Percentiles rank a stretch among this genome's conserved stretches.
Evolutionary conservation across 805 yeast genomes (phyloP).

Genomic region (baker's yeast (Saccharomyces cerevisiae)): DNA sequence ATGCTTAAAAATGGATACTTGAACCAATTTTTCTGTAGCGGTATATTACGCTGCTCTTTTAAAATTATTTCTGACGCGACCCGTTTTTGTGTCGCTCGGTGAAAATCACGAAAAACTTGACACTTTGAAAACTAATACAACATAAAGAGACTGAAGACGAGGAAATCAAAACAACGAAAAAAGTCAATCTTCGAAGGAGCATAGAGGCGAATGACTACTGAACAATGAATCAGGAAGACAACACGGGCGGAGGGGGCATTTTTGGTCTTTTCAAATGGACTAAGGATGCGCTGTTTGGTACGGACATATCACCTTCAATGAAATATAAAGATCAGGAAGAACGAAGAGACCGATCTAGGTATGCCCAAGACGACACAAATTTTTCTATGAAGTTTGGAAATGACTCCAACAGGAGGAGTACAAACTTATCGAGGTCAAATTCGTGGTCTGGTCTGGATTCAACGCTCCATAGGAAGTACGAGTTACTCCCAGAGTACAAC

Average conservation of each 20-base stretch:
- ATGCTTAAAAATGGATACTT: background rate
- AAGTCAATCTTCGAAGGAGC: background rate
- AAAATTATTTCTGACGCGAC: background rate
- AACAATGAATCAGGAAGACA: background rate
- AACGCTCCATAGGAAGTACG: constrained; percentile 20
- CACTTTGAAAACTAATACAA: background rate
- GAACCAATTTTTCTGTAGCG: background rate
- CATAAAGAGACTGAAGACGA: background rate
- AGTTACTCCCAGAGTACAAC: constrained; percentile 12
- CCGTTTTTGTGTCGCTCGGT: background rate
- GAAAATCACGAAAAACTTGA: background rate
- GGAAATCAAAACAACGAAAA: background rate
- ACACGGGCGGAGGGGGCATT: constrained; percentile 2
- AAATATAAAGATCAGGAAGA: constrained; percentile 15
- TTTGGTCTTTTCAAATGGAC: constrained; percentile 26
- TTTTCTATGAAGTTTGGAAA: constrained; percentile 2
- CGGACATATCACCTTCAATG: constrained; percentile 23
- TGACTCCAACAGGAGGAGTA: background rate
- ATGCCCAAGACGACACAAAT: constrained; percentile 24
- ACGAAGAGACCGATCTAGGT: background rate
- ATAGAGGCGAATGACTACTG: constrained; percentile 1
- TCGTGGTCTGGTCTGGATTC: constrained; percentile 21
- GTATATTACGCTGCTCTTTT: background rate
- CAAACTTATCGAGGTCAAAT: constrained; percentile 14
- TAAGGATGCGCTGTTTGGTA: constrained; percentile 27